Base-by-base conservation (phyloP, 352 stramenopile genomes). In the Peronospora destructor region DNA sequence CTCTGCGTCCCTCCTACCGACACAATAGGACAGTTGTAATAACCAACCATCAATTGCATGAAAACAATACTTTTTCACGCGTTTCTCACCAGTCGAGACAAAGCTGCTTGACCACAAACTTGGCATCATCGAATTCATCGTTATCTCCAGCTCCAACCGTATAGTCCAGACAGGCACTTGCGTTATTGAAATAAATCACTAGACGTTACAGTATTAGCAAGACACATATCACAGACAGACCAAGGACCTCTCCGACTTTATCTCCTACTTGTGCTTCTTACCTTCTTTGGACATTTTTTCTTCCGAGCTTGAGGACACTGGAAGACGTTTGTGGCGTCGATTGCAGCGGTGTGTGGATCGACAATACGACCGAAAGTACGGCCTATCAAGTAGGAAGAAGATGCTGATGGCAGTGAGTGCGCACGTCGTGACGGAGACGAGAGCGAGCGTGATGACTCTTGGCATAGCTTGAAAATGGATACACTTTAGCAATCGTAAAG, bases 101-200 rank as follows among this genome's bases (percentile, higher is more conserved):
- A 42, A 93, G 88, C 53, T 71, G 64, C 38, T 71, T 73, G 19
- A 70, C 74, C 23, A 87, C 82, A 36, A 76, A 64, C 61, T 93
- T 93, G 61, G 73, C 73, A 54, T 90, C 82, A 38, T 88, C 73
- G 45, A 91, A 88, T 53, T 91, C 82, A 49, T 91, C 77, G 26
- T 50, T 32, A 29, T 74, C 72, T 38, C 66, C 66, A 13, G 70
- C 67, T 45, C 79, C 82, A 37, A 93, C 79, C 12, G 61, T 54
- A 44, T 81, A 93, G 61, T 86, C 70, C 38, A 75, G 76, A 58
- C 76, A 89, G 47, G 67, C 70, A 41, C 78, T 67, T 5, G 82
- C 25, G 45, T 93, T 93, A 66, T 93, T 93, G 19, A 93, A 43
- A 53, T 93, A 93, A 17, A 75, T 56, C 13, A 88, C 78, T 89